Conservation (phyloP, 2,329 filamentous ascomycete species). For the Alternaria triticina region DNA sequence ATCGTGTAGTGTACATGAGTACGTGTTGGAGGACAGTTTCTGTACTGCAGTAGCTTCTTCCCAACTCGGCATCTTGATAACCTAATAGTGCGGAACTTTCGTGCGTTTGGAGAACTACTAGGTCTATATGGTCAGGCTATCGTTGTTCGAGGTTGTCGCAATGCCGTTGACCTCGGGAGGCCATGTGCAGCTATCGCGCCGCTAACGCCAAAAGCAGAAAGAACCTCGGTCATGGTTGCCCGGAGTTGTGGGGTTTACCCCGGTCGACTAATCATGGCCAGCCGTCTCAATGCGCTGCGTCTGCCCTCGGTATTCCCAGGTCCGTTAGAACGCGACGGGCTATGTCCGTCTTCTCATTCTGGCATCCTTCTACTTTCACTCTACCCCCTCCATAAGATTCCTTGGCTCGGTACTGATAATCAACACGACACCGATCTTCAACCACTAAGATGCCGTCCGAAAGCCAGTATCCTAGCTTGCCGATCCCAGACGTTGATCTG, state of each 20-base stretch:
- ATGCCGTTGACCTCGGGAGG: slow-evolving; percentile 27
- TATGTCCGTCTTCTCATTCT: slow-evolving; percentile 12
- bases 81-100: neutral
- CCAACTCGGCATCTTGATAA: slow-evolving; percentile 48
- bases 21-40: slow-evolving; percentile 62
- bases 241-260: slow-evolving; percentile 22
- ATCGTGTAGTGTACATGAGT: slow-evolving; percentile 61
- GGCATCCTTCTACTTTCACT: slow-evolving; percentile 8
- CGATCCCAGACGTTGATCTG: slow-evolving; percentile 77
- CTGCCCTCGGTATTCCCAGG: slow-evolving; percentile 17
- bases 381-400: slow-evolving; percentile 4
- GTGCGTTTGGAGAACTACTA: neutral
- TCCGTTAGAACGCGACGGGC: slow-evolving; percentile 7
- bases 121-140: neutral
- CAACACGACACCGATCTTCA: slow-evolving; percentile 9
- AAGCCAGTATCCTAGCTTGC: slow-evolving; percentile 68
- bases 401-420: neutral
- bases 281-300: slow-evolving; percentile 12
- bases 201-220: slow-evolving; percentile 22
- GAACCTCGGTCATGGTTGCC: slow-evolving; percentile 23
- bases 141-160: neutral
- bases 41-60: slow-evolving; percentile 57
- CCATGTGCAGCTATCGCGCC: slow-evolving; percentile 1
- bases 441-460: slow-evolving; percentile 68
- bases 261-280: slow-evolving; percentile 20